A percentile compares a stretch with the other conserved stretches of the same genome.
These are phyloP conservation scores for Mycena chlorophos DNA, from an alignment of 768 basidiomycete species.

Conservation along the genomic window DNA sequence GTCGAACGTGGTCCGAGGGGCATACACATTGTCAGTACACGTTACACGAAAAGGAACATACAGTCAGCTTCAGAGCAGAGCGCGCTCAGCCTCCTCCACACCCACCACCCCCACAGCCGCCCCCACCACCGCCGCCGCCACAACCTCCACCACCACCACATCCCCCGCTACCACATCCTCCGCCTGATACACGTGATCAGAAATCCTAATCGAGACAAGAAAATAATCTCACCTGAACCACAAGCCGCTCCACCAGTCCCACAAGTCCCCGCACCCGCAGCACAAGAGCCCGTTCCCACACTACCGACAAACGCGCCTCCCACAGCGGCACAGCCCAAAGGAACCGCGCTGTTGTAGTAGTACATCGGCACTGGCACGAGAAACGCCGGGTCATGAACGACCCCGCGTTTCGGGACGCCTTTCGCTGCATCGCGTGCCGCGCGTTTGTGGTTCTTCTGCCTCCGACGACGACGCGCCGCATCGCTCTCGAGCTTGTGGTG, in stretches of 20 bases:
- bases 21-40: too few relatives aligned
- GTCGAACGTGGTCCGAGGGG: too few relatives aligned
- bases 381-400: constrained; percentile 33
- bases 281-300: constrained; percentile 27
- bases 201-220: neutral
- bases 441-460: constrained; percentile 29
- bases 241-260: constrained; percentile 23
- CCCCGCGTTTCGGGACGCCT: neutral
- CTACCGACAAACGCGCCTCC: constrained; percentile 25
- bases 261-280: constrained; percentile 22
- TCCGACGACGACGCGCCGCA: constrained; percentile 23
- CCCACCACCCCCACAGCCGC: constrained; percentile 21
- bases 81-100: constrained; percentile 14
- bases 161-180: neutral
- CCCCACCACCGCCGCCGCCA: constrained; percentile 19
- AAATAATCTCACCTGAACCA: constrained; percentile 10
- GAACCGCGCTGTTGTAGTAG: constrained; percentile 12
- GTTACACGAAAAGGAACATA: neutral
- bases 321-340: constrained; percentile 24
- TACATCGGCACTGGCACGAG: constrained; percentile 42
- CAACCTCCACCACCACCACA: constrained; percentile 9
- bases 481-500: constrained; percentile 27
- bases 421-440: constrained; percentile 26
- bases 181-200: neutral
- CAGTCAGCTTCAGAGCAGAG: too few relatives aligned